phyloP scores from a whole-genome alignment of 1,139 yeast species.

The Geotrichum australiense region DNA sequence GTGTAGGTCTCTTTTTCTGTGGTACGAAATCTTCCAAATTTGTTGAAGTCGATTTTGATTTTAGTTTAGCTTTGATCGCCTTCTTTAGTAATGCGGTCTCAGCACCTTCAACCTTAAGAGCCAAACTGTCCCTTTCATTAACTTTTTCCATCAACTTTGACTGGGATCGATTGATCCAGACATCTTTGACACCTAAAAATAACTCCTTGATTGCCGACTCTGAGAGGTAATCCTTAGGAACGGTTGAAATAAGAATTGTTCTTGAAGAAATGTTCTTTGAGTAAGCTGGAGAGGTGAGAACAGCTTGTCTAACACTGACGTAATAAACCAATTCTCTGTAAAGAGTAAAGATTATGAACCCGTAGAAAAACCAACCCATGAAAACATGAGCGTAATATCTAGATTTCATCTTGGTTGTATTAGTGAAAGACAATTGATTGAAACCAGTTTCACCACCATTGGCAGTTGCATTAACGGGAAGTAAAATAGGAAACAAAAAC shows the following conservation, averaged over 20 bases:
- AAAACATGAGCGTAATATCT: slow-evolving; percentile 85
- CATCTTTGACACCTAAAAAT: slow-evolving; percentile 65
- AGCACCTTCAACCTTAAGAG: slow-evolving; percentile 63
- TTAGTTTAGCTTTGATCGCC: slow-evolving; percentile 54
- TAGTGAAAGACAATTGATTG: slow-evolving; percentile 72
- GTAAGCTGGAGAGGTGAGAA: slow-evolving; percentile 72
- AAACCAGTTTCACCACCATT: slow-evolving; percentile 52
- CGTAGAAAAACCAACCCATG: slow-evolving; percentile 72
- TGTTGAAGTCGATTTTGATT: slow-evolving; percentile 48
- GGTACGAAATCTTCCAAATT: slow-evolving; percentile 64
- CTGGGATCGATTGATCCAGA: slow-evolving; percentile 69
- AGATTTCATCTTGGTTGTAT: slow-evolving; percentile 48
- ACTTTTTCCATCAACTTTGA: slow-evolving; percentile 53
- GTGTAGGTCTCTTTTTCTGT: slow-evolving; percentile 68
- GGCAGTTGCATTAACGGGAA: slow-evolving; percentile 84
- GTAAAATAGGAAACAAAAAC: slow-evolving; percentile 65
- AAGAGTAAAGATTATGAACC: slow-evolving; percentile 58
- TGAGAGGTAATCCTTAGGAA: slow-evolving; percentile 63
- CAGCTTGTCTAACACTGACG: slow-evolving; percentile 73
- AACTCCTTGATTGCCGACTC: slow-evolving; percentile 50
- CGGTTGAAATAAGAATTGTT: slow-evolving; percentile 72
- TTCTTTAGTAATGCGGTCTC: slow-evolving; percentile 52
- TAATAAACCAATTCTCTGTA: slow-evolving; percentile 80
- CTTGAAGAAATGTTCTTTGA: slow-evolving; percentile 67
- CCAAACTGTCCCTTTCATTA: slow-evolving; percentile 54